These are phyloP conservation scores for Penicillium herquei DNA, from an alignment of 495 filamentous ascomycete genomes.

Conservation along the genomic window DNA sequence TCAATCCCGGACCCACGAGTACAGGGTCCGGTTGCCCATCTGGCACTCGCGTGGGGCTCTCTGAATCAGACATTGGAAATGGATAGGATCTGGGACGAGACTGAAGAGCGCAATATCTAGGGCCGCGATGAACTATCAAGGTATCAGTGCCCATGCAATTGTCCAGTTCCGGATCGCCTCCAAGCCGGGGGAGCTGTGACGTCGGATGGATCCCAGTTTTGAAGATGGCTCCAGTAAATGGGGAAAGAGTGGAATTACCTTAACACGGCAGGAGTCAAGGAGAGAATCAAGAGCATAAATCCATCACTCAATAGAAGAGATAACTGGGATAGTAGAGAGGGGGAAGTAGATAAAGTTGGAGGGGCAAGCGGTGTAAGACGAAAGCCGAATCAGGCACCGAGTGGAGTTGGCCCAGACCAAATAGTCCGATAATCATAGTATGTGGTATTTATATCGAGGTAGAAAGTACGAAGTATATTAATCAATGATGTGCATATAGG, in stretches of 20 bases:
- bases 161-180: constrained; percentile 7
- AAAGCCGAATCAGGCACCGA: constrained; percentile 24
- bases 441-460: neutral
- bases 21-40: constrained; percentile 36
- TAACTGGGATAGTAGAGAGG: constrained; percentile 7
- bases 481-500: too few relatives aligned
- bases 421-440: too few relatives aligned
- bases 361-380: constrained; percentile 28
- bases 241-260: too few relatives aligned
- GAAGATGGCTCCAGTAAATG: too few relatives aligned
- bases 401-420: neutral
- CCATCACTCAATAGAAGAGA: neutral
- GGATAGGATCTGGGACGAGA: constrained; percentile 1
- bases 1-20: constrained; percentile 33
- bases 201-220: too few relatives aligned
- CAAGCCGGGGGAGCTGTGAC: neutral
- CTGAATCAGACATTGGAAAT: constrained; percentile 34
- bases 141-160: constrained; percentile 17
- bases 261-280: too few relatives aligned
- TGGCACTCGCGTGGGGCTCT: constrained; percentile 28
- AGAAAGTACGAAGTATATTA: too few relatives aligned
- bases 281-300: too few relatives aligned
- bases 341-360: constrained; percentile 12
- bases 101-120: neutral
- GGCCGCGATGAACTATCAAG: constrained; percentile 10